These are phyloP conservation scores for Phytophthora parvispora DNA, from an alignment of 352 stramenopile species.

Conservation along the genomic window DNA sequence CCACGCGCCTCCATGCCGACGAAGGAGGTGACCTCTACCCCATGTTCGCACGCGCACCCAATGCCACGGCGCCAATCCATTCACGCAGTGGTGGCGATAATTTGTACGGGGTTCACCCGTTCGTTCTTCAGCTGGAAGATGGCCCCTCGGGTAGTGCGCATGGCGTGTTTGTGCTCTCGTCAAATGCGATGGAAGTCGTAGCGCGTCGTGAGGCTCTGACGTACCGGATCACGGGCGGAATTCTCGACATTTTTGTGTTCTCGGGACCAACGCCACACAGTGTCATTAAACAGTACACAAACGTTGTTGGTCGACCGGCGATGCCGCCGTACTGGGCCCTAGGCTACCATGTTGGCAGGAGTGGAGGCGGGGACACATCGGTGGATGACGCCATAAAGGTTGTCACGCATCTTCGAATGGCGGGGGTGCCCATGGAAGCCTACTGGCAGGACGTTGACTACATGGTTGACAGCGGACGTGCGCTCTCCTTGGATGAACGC, in stretches of 20 bases:
- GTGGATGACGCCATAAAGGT: constrained; percentile 35
- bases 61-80: constrained; percentile 29
- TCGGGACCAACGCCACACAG: constrained; percentile 60
- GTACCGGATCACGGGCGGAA: constrained; percentile 81
- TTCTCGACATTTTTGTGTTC: constrained; percentile 89
- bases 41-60: constrained; percentile 59
- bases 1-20: constrained; percentile 49
- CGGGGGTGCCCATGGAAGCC: constrained; percentile 77
- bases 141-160: constrained; percentile 57
- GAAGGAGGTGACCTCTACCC: constrained; percentile 72
- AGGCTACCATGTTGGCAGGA: constrained; percentile 83
- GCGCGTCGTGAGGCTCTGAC: constrained; percentile 71
- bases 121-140: constrained; percentile 77
- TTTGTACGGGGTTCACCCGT: constrained; percentile 82
- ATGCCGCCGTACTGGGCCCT: constrained; percentile 90
- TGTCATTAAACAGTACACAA: constrained; percentile 81
- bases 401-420: constrained; percentile 41
- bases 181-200: constrained; percentile 91
- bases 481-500: constrained; percentile 73
- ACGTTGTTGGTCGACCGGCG: constrained; percentile 74
- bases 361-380: constrained; percentile 26
- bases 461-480: constrained; percentile 31
- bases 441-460: constrained; percentile 86
- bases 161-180: constrained; percentile 83
- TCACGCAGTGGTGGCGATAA: constrained; percentile 68